Base-by-base conservation (phyloP, 805 yeast genomes). In the Komagataella kurtzmanii region DNA sequence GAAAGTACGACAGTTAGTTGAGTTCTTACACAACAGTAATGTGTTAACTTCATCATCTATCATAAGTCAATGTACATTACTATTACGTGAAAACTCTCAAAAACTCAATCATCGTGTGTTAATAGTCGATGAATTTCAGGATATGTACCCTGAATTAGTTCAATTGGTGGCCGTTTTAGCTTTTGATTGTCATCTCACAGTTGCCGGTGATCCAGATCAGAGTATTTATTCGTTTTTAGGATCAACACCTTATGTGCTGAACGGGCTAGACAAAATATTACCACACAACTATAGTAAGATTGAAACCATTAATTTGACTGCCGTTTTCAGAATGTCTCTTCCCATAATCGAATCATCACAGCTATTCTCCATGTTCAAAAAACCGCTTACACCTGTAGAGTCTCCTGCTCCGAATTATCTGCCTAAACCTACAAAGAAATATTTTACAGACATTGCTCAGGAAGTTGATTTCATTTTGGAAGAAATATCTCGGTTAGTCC, bases 111-210 rank as follows among this genome's bases (percentile, higher is more conserved):
- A 64, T 55, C 70, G 71, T 50, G 66, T 71, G 1, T 70, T 82
- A 0, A 62, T 85, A 1, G 80, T 85, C 10, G 91, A 85, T 65
- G 91, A 85, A 60, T 81, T 80, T 58, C 91, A 85, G 60, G 91
- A 85, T 62, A 70, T 84, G 60, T 77, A 80, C 55, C 74, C 75
- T 0, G 70, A 69, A 7, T 64, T 83, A 18, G 58, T 77, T 23
- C 69, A 70, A 17, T 60, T 84, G 2, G 64, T 82, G 3, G 59
- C 62, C 3, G 60, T 69, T 1, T 64, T 77, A 2, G 55, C 71
- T 0, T 53, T 53, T 6, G 57, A 58, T 2, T 72, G 76, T 51
- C 89, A 85, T 61, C 58, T 85, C 43, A 74, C 83, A 1, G 62
- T 85, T 17, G 83, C 88, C 3, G 90, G 90, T 1, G 91, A 85